Conservation (phyloP, 108 stramenopile species). For the Pseudonitzschia pungens region DNA sequence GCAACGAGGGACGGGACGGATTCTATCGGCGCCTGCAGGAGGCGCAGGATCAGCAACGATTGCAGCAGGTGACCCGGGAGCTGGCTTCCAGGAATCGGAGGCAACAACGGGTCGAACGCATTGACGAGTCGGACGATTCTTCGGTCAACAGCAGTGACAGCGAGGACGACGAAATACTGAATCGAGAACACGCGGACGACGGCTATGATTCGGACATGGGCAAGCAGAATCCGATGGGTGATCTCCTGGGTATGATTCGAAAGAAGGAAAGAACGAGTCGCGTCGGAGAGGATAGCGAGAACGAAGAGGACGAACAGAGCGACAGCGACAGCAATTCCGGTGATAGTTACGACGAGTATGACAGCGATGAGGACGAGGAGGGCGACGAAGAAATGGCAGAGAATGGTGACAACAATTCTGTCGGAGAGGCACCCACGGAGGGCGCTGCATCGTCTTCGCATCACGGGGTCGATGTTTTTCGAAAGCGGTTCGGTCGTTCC, state of each 20-base stretch:
- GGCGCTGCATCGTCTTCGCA: slow-evolving; percentile 4
- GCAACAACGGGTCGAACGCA: slow-evolving; percentile 7
- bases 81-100: neutral
- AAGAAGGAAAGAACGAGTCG: neutral
- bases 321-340: slow-evolving; percentile 19
- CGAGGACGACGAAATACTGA: neutral
- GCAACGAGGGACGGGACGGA: slow-evolving; percentile 3
- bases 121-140: slow-evolving; percentile 11
- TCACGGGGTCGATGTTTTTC: slow-evolving; percentile 6
- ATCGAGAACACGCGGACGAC: neutral
- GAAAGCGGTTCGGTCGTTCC: slow-evolving; percentile 42
- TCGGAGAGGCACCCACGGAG: slow-evolving; percentile 13
- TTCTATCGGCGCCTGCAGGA: neutral
- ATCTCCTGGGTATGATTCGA: slow-evolving; percentile 16
- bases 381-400: slow-evolving; percentile 25
- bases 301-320: slow-evolving; percentile 28
- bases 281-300: slow-evolving; percentile 24
- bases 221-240: slow-evolving; percentile 16
- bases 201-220: neutral
- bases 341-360: slow-evolving; percentile 21
- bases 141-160: neutral
- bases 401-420: slow-evolving; percentile 7
- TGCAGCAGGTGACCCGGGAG: neutral
- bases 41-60: neutral
- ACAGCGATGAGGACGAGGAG: slow-evolving; percentile 24